These are phyloP conservation scores for Aaosphaeria pasadenensis DNA, from an alignment of 2,329 filamentous ascomycete genomes.

Conservation along the genomic window DNA sequence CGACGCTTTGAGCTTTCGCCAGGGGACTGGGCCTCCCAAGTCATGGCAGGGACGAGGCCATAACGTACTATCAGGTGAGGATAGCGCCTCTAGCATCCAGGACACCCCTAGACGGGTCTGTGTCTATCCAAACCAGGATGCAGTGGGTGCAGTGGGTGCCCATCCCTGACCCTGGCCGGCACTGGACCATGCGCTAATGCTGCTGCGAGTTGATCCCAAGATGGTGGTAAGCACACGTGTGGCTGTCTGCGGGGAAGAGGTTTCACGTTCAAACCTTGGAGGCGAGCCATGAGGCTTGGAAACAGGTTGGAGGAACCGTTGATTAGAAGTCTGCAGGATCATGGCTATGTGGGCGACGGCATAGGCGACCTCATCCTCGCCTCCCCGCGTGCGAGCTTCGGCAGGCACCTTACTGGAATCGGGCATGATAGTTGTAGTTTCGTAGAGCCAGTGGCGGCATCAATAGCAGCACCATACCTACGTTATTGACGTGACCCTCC, in stretches of 20 bases:
- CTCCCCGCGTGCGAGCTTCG: no score
- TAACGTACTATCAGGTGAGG: slow-evolving; percentile 34
- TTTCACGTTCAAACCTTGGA: slow-evolving; percentile 30
- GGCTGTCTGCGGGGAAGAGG: slow-evolving; percentile 36
- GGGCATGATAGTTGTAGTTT: no score
- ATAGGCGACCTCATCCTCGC: no score
- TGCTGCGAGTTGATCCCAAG: slow-evolving; percentile 24
- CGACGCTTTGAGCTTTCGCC: slow-evolving; percentile 7
- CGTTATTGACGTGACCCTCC: no score
- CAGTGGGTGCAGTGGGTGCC: slow-evolving; percentile 10
- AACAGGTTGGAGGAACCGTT: slow-evolving; percentile 7
- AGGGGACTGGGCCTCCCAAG: slow-evolving; percentile 15
- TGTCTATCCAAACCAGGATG: not conserved
- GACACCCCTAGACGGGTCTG: slow-evolving; percentile 2
- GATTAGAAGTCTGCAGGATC: slow-evolving; percentile 8
- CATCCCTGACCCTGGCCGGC: slow-evolving; percentile 8
- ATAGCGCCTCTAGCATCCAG: slow-evolving; percentile 22
- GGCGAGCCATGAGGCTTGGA: slow-evolving; percentile 15
- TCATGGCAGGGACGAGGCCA: slow-evolving; percentile 33
- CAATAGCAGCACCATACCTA: no score
- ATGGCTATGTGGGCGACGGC: slow-evolving; percentile 1
- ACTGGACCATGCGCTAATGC: slow-evolving; percentile 20
- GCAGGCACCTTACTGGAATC: no score
- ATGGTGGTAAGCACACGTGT: slow-evolving; percentile 34
- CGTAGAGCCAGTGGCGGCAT: no score